Evolutionary conservation across 148 eudicot species (phyloP), one percentile per base, ranked within the genome.

Genomic region (Fagopyrum tataricum): DNA sequence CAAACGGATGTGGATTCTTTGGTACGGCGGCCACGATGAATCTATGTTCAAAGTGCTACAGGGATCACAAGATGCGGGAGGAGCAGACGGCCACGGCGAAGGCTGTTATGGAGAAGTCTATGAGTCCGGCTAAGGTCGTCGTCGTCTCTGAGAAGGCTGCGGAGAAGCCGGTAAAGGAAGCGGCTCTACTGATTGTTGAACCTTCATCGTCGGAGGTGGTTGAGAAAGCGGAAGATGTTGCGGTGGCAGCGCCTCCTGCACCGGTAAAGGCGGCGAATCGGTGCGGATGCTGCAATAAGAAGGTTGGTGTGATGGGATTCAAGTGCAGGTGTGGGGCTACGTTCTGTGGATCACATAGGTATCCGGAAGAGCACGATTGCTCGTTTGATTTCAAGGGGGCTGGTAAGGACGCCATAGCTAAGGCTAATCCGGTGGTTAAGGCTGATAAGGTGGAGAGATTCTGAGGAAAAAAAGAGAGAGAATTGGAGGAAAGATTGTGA

Each of bases 1-100:
- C 85, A 68, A 88, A 83, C 76, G 88, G 90, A 37, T 88, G 90
- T 56, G 93, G 90, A 21, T 88, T 86, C 73, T 88, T 84, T 79
- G 92, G 93, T 44, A 39, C 88, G 53, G 75, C 93, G 59, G 78
- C 85, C 47, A 85, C 87, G 13, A 81, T 72, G 77, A 83, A 83
- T 47, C 80, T 88, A 15, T 88, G 93, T 79, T 88, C 90, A 24
- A 86, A 86, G 78, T 88, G 93, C 55, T 80, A 74, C 80, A 67
- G 87, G 4, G 82, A 86, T 41, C 14, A 18, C 21, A 75, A 73
- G 59, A 41, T 79, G 69, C 44, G 76, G 14, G 83, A 88, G 58
- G 88, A 88, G 42, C 84, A 77, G 40, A 72, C 80, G 23, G 83
- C 79, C 39, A 46, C 84, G 0, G 83, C 81, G 18, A 76, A 73